Percentiles rank a stretch among this genome's conserved stretches.
These are phyloP conservation scores for Ustilago nuda DNA, from an alignment of 1,284 basidiomycete species.

Conservation along the genomic window DNA sequence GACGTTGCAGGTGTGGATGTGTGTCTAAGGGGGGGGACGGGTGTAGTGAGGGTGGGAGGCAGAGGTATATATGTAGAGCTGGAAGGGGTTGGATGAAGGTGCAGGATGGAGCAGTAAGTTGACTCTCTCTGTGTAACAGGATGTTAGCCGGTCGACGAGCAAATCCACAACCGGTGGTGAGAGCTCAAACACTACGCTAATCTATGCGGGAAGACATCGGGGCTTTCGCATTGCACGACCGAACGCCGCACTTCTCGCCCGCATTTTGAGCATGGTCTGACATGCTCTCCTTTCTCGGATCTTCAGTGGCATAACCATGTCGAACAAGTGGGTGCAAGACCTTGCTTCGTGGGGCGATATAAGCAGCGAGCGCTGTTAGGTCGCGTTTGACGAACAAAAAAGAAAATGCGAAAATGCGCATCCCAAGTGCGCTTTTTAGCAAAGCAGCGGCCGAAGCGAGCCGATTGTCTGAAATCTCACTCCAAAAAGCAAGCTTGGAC, in stretches of 20 bases:
- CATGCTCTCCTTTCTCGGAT: background rate
- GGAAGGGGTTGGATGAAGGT: background rate
- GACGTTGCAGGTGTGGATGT: background rate
- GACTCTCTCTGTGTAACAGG: background rate
- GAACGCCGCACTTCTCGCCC: slow-evolving; percentile 27
- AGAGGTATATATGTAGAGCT: slow-evolving; percentile 16
- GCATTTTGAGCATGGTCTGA: background rate
- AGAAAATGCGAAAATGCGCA: slow-evolving; percentile 1
- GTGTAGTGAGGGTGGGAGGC: background rate
- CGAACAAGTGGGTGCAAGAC: too few species aligned
- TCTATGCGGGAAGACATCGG: slow-evolving; percentile 13
- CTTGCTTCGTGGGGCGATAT: too few species aligned
- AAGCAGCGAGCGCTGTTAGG: background rate
- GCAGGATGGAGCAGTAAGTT: background rate
- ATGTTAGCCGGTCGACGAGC: slow-evolving; percentile 15
- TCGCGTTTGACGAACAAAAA: background rate
- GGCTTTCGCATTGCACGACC: slow-evolving; percentile 28
- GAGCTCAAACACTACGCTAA: background rate
- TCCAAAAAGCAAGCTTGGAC: background rate
- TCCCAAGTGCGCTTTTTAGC: slow-evolving; percentile 19
- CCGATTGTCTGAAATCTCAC: slow-evolving; percentile 13
- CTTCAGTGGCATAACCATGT: too few species aligned
- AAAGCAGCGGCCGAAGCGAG: slow-evolving; percentile 25
- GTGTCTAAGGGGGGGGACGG: background rate
- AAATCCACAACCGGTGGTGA: background rate